Conservation (phyloP, 768 basidiomycete genomes). For the Phylloporus sp. region DNA sequence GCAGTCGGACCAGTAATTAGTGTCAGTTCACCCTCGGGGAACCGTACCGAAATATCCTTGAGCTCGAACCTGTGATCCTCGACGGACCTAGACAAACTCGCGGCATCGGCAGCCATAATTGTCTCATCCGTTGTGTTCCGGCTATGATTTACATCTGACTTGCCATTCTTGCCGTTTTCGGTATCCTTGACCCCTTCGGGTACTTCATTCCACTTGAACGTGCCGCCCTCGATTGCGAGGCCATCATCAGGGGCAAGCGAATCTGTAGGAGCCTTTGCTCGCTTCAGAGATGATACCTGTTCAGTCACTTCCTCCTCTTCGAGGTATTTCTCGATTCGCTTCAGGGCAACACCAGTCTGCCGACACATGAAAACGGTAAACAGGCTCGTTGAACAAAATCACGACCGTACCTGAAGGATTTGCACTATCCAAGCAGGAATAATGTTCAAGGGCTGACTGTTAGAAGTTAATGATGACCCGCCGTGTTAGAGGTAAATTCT, state of each 20-base stretch:
- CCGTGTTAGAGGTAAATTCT: not conserved
- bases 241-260: slow-evolving; percentile 27
- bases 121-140: slow-evolving; percentile 8
- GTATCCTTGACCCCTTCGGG: slow-evolving; percentile 32
- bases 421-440: slow-evolving; percentile 80
- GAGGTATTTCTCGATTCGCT: slow-evolving; percentile 58
- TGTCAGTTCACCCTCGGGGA: slow-evolving; percentile 46
- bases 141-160: not conserved
- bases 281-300: slow-evolving; percentile 57
- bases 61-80: slow-evolving; percentile 41
- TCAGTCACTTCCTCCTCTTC: slow-evolving; percentile 60
- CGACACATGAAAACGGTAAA: not conserved
- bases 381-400: too few species aligned
- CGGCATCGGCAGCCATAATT: slow-evolving; percentile 11
- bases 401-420: slow-evolving; percentile 49
- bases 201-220: slow-evolving; percentile 56
- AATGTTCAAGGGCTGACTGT: slow-evolving; percentile 66
- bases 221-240: slow-evolving; percentile 48
- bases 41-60: slow-evolving; percentile 40
- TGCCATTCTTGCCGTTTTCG: slow-evolving; percentile 14
- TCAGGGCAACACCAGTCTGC: slow-evolving; percentile 52
- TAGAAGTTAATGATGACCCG: not conserved
- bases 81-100: slow-evolving; percentile 10
- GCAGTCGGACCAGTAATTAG: slow-evolving; percentile 48
- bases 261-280: slow-evolving; percentile 19